Evolutionary conservation across 2,329 filamentous ascomycete species (phyloP).

Genomic region (Biscogniauxia marginata): DNA sequence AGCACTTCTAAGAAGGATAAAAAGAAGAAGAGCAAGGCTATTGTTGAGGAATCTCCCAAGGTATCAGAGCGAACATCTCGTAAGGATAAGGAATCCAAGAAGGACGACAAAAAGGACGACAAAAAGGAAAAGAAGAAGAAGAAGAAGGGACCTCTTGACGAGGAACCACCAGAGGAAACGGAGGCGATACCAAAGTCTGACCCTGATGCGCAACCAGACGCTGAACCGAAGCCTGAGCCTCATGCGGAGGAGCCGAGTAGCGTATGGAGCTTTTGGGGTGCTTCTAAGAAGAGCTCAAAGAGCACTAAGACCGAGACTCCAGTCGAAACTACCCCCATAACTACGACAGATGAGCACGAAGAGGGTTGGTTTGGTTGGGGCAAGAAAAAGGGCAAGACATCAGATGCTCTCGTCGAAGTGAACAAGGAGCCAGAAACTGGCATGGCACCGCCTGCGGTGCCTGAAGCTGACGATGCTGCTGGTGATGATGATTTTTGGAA

Average conservation of each 20-base stretch:
- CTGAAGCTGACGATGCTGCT: conserved; percentile 18
- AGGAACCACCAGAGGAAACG: conserved; percentile 24
- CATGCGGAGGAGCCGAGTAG: conserved; percentile 42
- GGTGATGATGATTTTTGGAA: conserved; percentile 24
- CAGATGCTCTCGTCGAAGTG: conserved; percentile 21
- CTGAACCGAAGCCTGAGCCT: conserved; percentile 26
- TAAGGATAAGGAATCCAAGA: conserved; percentile 1
- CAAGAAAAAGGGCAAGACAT: conserved; percentile 34
- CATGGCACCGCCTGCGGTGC: conserved; percentile 13
- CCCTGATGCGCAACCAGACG: conserved; percentile 27
- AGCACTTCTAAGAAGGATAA: conserved; percentile 27
- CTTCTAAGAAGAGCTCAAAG: conserved; percentile 47
- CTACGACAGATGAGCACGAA: conserved; percentile 4
- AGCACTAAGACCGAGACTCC: conserved; percentile 21
- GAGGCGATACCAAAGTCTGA: conserved; percentile 26
- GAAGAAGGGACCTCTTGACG: conserved; percentile 36
- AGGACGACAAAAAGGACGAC: conserved; percentile 26
- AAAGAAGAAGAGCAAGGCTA: conserved; percentile 27
- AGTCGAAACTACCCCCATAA: conserved; percentile 2
- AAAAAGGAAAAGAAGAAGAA: conserved; percentile 42
- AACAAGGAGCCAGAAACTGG: conserved; percentile 20
- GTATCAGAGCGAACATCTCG: conserved; percentile 10
- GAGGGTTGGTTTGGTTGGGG: conserved; percentile 24
- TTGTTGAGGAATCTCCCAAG: conserved; percentile 1
- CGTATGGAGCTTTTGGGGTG: conserved; percentile 57